Percentiles rank a stretch among this genome's conserved stretches.
Evolutionary conservation across 257 asterid species (phyloP).

Genomic region (Capsicum baccatum): DNA sequence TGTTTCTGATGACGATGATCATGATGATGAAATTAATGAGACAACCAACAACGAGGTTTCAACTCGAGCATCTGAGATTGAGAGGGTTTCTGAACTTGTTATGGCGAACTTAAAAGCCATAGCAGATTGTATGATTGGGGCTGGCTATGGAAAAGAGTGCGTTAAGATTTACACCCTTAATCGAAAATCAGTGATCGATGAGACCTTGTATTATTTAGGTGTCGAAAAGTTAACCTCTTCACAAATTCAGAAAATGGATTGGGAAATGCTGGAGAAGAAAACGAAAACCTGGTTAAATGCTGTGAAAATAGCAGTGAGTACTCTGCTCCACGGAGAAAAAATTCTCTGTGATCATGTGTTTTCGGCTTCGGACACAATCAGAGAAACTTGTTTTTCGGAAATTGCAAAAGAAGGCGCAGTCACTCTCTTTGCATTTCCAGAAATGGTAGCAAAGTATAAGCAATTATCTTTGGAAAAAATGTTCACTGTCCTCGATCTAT

Average conservation of each 20-base stretch:
- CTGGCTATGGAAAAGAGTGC: constrained; percentile 77
- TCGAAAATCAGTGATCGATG: constrained; percentile 75
- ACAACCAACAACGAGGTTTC: constrained; percentile 34
- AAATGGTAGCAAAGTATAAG: constrained; percentile 56
- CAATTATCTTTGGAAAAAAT: constrained; percentile 77
- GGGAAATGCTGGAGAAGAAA: constrained; percentile 62
- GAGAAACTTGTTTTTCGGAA: constrained; percentile 69
- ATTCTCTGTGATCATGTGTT: constrained; percentile 71
- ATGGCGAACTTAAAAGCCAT: constrained; percentile 60
- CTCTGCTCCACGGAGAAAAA: constrained; percentile 68
- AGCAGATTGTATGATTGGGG: constrained; percentile 73
- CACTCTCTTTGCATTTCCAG: constrained; percentile 56
- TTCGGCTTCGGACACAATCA: constrained; percentile 57
- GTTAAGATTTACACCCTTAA: constrained; percentile 57
- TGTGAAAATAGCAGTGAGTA: constrained; percentile 56
- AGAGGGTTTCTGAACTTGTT: constrained; percentile 39
- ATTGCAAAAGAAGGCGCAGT: constrained; percentile 62
- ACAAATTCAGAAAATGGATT: constrained; percentile 75
- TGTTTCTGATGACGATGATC: constrained; percentile 52
- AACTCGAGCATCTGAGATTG: background rate
- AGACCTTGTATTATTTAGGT: constrained; percentile 68
- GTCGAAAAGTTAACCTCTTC: constrained; percentile 57
- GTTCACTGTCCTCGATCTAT: constrained; percentile 71
- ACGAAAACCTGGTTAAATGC: constrained; percentile 62
- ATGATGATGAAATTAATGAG: constrained; percentile 39